Conservation (phyloP, 495 filamentous ascomycete genomes). For the Penicillium coprophilum region DNA sequence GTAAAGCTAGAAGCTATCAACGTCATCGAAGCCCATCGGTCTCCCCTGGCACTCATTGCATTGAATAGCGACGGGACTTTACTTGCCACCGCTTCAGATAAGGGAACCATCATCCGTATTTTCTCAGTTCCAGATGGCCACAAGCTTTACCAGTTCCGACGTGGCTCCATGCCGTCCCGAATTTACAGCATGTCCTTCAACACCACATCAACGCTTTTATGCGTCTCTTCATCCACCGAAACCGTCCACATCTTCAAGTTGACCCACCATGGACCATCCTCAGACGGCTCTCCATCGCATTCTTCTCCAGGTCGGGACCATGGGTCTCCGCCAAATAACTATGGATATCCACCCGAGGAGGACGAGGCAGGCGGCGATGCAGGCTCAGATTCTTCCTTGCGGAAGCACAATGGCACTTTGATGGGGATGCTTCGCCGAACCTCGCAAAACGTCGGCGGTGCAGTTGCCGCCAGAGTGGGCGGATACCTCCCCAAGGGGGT, state of each 20-base stretch:
- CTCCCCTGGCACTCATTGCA: constrained; percentile 85
- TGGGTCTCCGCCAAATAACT: constrained; percentile 40
- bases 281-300: constrained; percentile 35
- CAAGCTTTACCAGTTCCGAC: constrained; percentile 92
- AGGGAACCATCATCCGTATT: constrained; percentile 94
- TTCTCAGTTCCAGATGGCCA: constrained; percentile 86
- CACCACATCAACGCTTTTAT: constrained; percentile 84
- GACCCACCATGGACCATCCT: constrained; percentile 37
- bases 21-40: constrained; percentile 87
- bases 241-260: constrained; percentile 97
- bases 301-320: constrained; percentile 37
- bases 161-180: constrained; percentile 87
- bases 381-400: constrained; percentile 35
- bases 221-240: constrained; percentile 92
- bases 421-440: constrained; percentile 93
- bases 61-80: constrained; percentile 92
- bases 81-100: constrained; percentile 92
- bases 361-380: constrained; percentile 33
- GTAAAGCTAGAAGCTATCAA: constrained; percentile 85
- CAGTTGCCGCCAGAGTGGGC: constrained; percentile 81
- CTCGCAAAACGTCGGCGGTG: constrained; percentile 90
- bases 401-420: constrained; percentile 64
- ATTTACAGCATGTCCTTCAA: constrained; percentile 99
- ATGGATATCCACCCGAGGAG: constrained; percentile 39
- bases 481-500: constrained; percentile 90